These are phyloP conservation scores for Diaporthe aspalathi DNA, from an alignment of 2,329 filamentous ascomycete species.

Conservation along the genomic window DNA sequence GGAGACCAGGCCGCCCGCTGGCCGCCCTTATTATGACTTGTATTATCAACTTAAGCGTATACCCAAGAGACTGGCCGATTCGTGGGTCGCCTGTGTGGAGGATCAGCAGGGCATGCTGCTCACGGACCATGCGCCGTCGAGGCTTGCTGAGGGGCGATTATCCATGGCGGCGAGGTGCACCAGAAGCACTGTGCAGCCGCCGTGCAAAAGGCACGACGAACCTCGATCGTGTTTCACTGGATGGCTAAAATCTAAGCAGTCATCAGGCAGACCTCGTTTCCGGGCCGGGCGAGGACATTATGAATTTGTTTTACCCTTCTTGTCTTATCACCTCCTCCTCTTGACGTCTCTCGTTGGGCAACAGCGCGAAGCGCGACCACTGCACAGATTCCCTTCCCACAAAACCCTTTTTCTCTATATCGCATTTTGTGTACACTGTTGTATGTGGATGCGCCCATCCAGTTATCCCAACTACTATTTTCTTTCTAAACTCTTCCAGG, in stretches of 20 bases:
- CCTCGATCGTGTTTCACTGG: constrained; percentile 2
- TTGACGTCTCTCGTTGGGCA: constrained; percentile 26
- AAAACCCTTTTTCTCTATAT: constrained; percentile 22
- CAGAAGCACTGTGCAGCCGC: neutral
- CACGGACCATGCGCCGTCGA: constrained; percentile 9
- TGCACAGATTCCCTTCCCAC: constrained; percentile 25
- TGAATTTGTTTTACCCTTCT: constrained; percentile 32
- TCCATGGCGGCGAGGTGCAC: neutral
- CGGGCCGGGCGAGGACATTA: constrained; percentile 17
- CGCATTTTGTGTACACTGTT: constrained; percentile 35
- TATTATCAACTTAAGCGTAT: constrained; percentile 38
- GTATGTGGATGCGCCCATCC: constrained; percentile 29
- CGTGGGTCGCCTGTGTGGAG: constrained; percentile 20
- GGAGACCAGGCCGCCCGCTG: constrained; percentile 8
- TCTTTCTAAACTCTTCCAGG: neutral
- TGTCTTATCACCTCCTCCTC: constrained; percentile 13
- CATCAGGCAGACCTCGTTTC: constrained; percentile 23
- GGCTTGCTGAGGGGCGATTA: neutral
- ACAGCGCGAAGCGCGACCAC: constrained; percentile 28
- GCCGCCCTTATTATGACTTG: constrained; percentile 33
- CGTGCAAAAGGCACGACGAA: neutral
- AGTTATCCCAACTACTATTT: neutral
- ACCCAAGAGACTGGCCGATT: constrained; percentile 35
- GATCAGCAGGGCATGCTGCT: constrained; percentile 7
- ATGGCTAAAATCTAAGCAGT: constrained; percentile 16